phyloP scores from a whole-genome alignment of 2,329 filamentous ascomycete species.

The Talaromyces marneffei region DNA sequence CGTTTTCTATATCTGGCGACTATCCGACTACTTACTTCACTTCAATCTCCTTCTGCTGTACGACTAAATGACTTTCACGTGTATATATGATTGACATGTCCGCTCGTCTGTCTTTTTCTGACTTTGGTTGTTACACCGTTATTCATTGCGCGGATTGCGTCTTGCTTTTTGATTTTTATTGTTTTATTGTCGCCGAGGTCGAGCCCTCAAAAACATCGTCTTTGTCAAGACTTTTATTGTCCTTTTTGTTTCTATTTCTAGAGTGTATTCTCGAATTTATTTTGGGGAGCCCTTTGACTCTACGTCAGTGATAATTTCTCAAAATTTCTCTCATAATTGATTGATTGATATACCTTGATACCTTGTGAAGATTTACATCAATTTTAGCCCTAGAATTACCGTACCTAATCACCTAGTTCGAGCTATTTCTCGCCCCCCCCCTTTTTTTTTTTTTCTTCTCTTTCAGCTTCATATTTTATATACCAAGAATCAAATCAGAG shows the following conservation, averaged over 20 bases:
- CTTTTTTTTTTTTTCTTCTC: background rate
- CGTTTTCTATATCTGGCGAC: background rate
- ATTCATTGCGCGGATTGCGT: background rate
- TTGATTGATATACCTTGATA: too few relatives aligned
- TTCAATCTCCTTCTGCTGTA: background rate
- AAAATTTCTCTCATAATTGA: too few relatives aligned
- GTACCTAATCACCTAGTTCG: too few relatives aligned
- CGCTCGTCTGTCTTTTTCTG: background rate
- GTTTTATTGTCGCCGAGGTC: background rate
- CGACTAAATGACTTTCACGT: constrained; percentile 9
- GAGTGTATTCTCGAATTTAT: background rate
- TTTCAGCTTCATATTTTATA: too few relatives aligned
- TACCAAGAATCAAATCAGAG: too few relatives aligned
- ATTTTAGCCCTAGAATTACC: too few relatives aligned
- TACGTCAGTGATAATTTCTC: too few relatives aligned
- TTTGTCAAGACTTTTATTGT: background rate
- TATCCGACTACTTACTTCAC: too few relatives aligned
- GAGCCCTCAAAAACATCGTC: background rate
- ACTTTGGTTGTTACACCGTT: background rate
- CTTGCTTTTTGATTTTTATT: background rate
- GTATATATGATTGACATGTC: constrained; percentile 11
- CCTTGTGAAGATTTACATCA: too few relatives aligned
- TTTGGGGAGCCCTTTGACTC: background rate
- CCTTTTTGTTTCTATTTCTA: background rate
- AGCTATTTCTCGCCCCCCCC: background rate